Conservation (phyloP, 2,329 filamentous ascomycete species). For the Penicillium palitans region DNA sequence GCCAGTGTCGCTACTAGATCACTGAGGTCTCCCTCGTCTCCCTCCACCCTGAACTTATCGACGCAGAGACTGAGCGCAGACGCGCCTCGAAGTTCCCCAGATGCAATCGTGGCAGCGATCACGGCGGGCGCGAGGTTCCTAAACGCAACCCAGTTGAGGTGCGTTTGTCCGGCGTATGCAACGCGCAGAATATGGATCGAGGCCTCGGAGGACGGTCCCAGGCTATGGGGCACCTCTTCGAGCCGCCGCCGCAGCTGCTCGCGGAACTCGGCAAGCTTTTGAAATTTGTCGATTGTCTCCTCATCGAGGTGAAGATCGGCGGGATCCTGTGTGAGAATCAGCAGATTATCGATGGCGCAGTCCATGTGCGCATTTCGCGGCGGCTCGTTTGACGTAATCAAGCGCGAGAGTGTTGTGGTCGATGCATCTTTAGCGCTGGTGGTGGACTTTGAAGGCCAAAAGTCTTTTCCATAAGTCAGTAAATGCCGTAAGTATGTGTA, state of each 20-base stretch:
- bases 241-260: constrained; percentile 13
- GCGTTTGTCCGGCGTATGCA: constrained; percentile 11
- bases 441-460: too few species aligned
- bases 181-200: constrained; percentile 9
- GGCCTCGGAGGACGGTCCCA: background rate
- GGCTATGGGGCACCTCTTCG: constrained; percentile 16
- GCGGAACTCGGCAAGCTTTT: constrained; percentile 12
- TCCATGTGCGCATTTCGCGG: constrained; percentile 4
- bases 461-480: too few species aligned
- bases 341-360: constrained; percentile 16
- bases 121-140: constrained; percentile 10
- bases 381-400: background rate
- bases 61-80: constrained; percentile 19
- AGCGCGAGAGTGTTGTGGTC: too few species aligned
- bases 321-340: constrained; percentile 13
- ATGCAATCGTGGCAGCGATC: constrained; percentile 15
- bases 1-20: constrained; percentile 8
- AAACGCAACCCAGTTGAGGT: constrained; percentile 20
- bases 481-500: too few species aligned
- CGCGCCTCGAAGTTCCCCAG: constrained; percentile 14
- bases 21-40: constrained; percentile 6
- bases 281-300: constrained; percentile 2
- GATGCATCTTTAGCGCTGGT: too few species aligned
- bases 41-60: background rate
- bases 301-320: constrained; percentile 3